Base-by-base conservation (phyloP, 345 rosid species). In the Euphorbia lathyris region DNA sequence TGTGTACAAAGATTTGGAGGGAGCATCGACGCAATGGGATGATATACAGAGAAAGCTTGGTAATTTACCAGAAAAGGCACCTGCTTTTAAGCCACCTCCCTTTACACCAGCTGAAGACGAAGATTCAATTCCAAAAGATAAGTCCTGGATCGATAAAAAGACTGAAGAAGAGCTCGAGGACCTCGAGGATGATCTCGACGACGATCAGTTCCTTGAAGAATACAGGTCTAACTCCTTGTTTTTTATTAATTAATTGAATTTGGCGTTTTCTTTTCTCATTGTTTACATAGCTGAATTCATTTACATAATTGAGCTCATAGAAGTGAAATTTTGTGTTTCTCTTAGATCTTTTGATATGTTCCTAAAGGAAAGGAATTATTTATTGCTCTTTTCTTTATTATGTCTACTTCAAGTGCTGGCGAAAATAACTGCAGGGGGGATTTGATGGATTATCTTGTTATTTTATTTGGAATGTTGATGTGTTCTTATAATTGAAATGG, bases 11-110 rank as follows among this genome's bases (percentile, higher is more conserved):
- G 99, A 95, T 80, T 79, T 89, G 9, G 98, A 95, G 64, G 99
- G 99, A 63, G 83, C 99, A 10, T 92, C 99, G 65, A 95, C 99
- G 14, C 94, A 95, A 70, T 95, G 99, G 99, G 99, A 95, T 74
- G 98, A 95, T 74, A 90, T 95, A 34, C 99, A 95, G 83, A 81
- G 96, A 79, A 95, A 90, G 83, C 83, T 95, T 48, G 99, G 98
- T 30, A 95, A 92, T 76, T 81, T 95, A 16, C 98, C 98, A 7
- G 81, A 70, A 26, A 95, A 90, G 68, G 83, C 96, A 19, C 94
- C 99, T 8, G 81, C 90, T 4, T 95, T 90, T 82, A 95, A 95
- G 84, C 99, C 98, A 0, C 83, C 92, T 7, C 23, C 93, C 30
- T 95, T 85, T 83, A 82, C 91, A 58, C 98, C 97, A 34, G 84